Percentiles rank a stretch among this genome's conserved stretches.
These are phyloP conservation scores for Xylaria sp. DNA, from an alignment of 2,329 filamentous ascomycete genomes.

Conservation along the genomic window DNA sequence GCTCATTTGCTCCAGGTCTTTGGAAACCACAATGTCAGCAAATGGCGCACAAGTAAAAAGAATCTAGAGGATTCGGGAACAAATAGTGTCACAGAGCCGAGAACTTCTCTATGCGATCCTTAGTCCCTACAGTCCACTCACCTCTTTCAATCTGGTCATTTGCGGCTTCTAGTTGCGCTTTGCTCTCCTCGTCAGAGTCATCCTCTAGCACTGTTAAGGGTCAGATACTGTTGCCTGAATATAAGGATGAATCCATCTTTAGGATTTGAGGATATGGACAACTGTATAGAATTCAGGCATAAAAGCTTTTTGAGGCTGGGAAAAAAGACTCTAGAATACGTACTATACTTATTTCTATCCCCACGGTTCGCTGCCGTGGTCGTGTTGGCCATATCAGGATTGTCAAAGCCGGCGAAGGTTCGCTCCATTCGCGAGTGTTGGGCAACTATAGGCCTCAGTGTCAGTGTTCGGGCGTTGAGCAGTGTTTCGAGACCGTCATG, in stretches of 20 bases:
- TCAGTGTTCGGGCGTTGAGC: slow-evolving; percentile 9
- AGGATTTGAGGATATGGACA: not conserved
- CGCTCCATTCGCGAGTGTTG: slow-evolving; percentile 65
- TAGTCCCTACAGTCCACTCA: slow-evolving; percentile 8
- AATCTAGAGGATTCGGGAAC: not conserved
- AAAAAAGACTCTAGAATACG: slow-evolving; percentile 4
- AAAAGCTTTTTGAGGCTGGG: not conserved
- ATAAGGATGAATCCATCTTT: not conserved
- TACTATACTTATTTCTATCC: slow-evolving; percentile 74
- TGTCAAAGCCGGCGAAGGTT: slow-evolving; percentile 56
- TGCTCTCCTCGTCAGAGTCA: slow-evolving; percentile 50
- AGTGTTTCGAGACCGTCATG: not conserved
- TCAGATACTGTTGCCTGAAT: slow-evolving; percentile 10
- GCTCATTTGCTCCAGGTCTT: slow-evolving; percentile 35
- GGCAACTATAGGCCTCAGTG: slow-evolving; percentile 26
- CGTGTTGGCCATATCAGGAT: slow-evolving; percentile 38
- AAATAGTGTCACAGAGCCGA: not conserved
- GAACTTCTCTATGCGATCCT: not conserved
- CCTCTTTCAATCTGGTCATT: slow-evolving; percentile 70
- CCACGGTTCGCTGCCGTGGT: slow-evolving; percentile 56
- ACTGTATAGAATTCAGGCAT: not conserved
- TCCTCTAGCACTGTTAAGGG: slow-evolving; percentile 28
- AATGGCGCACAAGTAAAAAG: not conserved
- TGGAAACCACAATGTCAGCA: slow-evolving; percentile 21
- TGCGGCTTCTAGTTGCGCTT: slow-evolving; percentile 64